Conservation (phyloP, 179 eudicot species). For the Gypsophila paniculata region DNA sequence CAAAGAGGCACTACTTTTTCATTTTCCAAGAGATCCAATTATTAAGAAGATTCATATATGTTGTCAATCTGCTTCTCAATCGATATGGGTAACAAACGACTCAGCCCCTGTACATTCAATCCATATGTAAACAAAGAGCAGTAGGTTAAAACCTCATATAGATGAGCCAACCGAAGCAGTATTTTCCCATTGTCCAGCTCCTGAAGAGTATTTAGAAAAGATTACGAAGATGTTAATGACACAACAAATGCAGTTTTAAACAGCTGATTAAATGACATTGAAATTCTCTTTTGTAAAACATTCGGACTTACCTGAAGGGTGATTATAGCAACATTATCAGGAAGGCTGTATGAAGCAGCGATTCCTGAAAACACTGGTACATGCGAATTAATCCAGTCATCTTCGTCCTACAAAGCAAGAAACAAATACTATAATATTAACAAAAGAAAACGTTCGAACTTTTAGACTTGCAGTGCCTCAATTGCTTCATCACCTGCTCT, state of each 20-base stretch:
- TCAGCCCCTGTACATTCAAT: neutral
- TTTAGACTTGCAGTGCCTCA: neutral
- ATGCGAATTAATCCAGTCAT: conserved; percentile 64
- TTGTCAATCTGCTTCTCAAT: neutral
- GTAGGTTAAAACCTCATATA: conserved; percentile 36
- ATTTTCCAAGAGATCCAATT: neutral
- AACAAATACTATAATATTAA: neutral
- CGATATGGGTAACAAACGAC: too few species aligned
- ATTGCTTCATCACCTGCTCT: conserved; percentile 53
- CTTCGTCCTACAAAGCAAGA: conserved; percentile 47
- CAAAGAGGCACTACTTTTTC: too few species aligned
- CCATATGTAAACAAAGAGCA: neutral
- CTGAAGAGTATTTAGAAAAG: conserved; percentile 24
- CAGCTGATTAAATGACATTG: conserved; percentile 1
- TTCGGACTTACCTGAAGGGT: conserved; percentile 73
- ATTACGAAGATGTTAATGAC: neutral
- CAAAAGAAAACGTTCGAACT: neutral
- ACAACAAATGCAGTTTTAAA: neutral
- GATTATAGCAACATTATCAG: conserved; percentile 67
- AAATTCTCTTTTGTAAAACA: neutral
- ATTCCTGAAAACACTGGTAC: conserved; percentile 60
- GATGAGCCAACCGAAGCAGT: conserved; percentile 48
- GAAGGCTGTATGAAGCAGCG: conserved; percentile 73
- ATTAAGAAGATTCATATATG: neutral
- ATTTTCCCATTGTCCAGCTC: conserved; percentile 41